Evolutionary conservation across 2,329 filamentous ascomycete genomes (phyloP).

Genomic region (Colletotrichum kahawae): DNA sequence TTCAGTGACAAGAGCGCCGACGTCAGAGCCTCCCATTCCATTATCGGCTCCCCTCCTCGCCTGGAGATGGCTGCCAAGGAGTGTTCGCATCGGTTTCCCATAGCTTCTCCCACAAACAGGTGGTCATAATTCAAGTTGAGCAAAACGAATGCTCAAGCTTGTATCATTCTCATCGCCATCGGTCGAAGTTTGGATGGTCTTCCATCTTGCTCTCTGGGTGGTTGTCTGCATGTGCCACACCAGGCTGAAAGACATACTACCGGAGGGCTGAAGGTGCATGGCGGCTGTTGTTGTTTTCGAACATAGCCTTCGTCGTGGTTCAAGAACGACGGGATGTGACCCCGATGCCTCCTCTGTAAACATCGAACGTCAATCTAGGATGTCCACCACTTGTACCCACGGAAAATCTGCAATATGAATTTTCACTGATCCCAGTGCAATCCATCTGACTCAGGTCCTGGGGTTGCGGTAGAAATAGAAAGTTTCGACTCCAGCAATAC

Average conservation of each 20-base stretch:
- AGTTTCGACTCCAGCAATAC: not conserved
- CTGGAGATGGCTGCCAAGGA: not conserved
- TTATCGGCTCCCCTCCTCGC: not conserved
- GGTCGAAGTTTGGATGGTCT: not conserved
- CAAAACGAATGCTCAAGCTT: not conserved
- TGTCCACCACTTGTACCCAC: too few species aligned
- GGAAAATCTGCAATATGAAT: not conserved
- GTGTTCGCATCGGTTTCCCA: not conserved
- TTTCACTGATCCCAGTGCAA: not conserved
- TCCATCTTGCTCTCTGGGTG: not conserved
- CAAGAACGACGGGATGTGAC: too few species aligned
- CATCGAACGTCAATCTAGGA: not conserved
- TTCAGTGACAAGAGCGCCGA: not conserved
- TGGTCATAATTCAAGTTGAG: fast-evolving
- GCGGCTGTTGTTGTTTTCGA: not conserved
- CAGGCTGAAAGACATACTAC: fast-evolving
- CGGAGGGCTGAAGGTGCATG: not conserved
- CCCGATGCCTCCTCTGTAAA: not conserved
- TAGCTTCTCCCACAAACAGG: not conserved
- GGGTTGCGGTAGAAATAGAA: not conserved
- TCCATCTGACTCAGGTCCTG: not conserved
- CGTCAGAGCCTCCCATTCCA: not conserved
- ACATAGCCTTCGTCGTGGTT: not conserved
- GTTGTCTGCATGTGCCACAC: not conserved
- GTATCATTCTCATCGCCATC: not conserved